These are phyloP conservation scores for Cryptococcus sp. DNA, from an alignment of 1,284 basidiomycete genomes.

Conservation along the genomic window DNA sequence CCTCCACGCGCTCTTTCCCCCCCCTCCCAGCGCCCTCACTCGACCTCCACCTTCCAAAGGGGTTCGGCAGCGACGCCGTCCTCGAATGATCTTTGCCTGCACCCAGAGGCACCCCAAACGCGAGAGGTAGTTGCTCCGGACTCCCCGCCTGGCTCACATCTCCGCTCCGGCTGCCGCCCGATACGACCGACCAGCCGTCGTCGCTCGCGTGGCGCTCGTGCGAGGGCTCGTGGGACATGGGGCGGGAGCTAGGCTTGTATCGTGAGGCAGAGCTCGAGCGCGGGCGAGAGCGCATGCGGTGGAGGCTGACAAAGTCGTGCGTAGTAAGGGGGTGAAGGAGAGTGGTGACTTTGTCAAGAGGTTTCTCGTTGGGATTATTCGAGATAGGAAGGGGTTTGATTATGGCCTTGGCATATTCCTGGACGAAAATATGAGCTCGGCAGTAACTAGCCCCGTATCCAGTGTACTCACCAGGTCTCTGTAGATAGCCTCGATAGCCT, in stretches of 20 bases:
- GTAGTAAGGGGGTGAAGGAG: slow-evolving; percentile 19
- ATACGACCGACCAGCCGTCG: slow-evolving; percentile 19
- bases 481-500: slow-evolving; percentile 86
- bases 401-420: slow-evolving; percentile 75
- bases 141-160: slow-evolving; percentile 1
- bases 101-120: background rate
- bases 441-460: background rate
- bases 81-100: background rate
- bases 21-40: too few species aligned
- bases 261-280: slow-evolving; percentile 8
- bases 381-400: slow-evolving; percentile 57
- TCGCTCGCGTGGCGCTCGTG: slow-evolving; percentile 5
- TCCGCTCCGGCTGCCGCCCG: slow-evolving; percentile 8
- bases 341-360: slow-evolving; percentile 23
- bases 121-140: slow-evolving; percentile 2
- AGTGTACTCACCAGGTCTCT: slow-evolving; percentile 61
- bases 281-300: slow-evolving; percentile 2
- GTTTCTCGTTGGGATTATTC: slow-evolving; percentile 6
- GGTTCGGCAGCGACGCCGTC: background rate
- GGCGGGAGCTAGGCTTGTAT: background rate
- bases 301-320: slow-evolving; percentile 4
- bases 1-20: too few species aligned
- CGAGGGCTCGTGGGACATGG: background rate
- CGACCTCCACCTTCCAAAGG: slow-evolving; percentile 3
- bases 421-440: background rate